phyloP scores from a whole-genome alignment of 192 early-diverging fungal species.

The Backusella parvicylindrica region DNA sequence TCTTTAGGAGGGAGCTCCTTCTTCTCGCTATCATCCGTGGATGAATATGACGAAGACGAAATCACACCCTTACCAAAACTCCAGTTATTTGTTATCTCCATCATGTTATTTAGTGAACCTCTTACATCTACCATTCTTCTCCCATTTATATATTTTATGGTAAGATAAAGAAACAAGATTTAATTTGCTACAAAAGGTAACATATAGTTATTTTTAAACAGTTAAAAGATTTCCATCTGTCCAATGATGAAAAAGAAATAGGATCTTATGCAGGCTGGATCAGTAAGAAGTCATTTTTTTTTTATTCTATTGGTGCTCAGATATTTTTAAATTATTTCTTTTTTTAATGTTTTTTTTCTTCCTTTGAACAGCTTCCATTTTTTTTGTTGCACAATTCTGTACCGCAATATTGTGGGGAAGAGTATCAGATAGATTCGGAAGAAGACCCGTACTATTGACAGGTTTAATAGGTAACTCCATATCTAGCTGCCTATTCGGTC shows the following conservation, averaged over 20 bases:
- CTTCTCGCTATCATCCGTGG: background rate
- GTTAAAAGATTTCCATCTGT: constrained; percentile 68
- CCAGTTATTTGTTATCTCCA: constrained; percentile 46
- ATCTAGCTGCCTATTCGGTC: constrained; percentile 68
- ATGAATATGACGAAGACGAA: background rate
- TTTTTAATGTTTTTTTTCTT: background rate
- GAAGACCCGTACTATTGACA: constrained; percentile 74
- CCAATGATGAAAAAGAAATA: constrained; percentile 70
- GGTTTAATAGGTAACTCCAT: constrained; percentile 78
- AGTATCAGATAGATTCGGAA: constrained; percentile 77
- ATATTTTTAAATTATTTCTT: constrained; percentile 5
- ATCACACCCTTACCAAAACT: constrained; percentile 43
- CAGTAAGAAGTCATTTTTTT: constrained; percentile 28
- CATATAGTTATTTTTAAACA: background rate
- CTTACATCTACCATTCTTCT: constrained; percentile 68
- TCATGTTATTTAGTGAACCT: constrained; percentile 62
- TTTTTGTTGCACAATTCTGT: constrained; percentile 68
- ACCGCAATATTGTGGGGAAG: constrained; percentile 70
- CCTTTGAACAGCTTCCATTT: constrained; percentile 48
- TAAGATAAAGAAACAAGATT: constrained; percentile 14
- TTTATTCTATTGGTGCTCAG: background rate
- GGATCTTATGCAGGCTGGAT: constrained; percentile 81
- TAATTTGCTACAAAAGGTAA: background rate
- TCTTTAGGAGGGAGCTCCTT: background rate
- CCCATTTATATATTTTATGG: constrained; percentile 87